Evolutionary conservation across 1,284 basidiomycete genomes (phyloP), one percentile per base, ranked within the genome.

Genomic region (Coniophora puteana): DNA sequence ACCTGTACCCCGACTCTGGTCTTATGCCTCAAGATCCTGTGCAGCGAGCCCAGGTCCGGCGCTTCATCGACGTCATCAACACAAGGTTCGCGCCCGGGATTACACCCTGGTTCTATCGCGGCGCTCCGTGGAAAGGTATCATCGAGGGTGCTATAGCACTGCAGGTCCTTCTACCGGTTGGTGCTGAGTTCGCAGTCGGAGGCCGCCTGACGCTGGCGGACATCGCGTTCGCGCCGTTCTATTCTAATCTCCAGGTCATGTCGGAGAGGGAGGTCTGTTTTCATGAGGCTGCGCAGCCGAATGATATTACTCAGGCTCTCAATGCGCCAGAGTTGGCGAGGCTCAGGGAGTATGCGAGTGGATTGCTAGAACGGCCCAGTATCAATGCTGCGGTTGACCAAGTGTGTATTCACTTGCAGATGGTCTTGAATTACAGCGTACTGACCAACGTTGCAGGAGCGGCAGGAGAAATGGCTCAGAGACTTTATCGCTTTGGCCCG

Each of bases 1-100:
- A 83, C 50, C 54, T 77, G 36, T 72, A 61, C 54, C 76, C 73
- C 1, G 51, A 66, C 13, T 61, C 67, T 4, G 49, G 51, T 3
- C 63, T 81, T 14, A 66, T 81, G 11, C 78, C 80, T 0, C 55
- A 63, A 8, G 72, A 80, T 52, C 76, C 79, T 1, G 65, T 81
- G 22, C 51, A 58, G 10, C 73, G 76, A 20, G 81, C 81, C 5
- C 66, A 69, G 41, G 73, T 68, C 3, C 75, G 80, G 7, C 74
- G 80, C 57, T 79, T 83, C 63, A 74, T 78, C 47, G 76, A 82
- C 39, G 59, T 63, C 1, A 62, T 76, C 4, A 17, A 23, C n/a
- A n/a, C n/a, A 29, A 36, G 16, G 8, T 12, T 13, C 6, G 28
- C 37, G 14, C 36, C 10, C 33, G 12, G 8, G n/a, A 56, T 22